Conservation (phyloP, 192 early-diverging fungal genomes). For the Rhizoclosmatium globosum region DNA sequence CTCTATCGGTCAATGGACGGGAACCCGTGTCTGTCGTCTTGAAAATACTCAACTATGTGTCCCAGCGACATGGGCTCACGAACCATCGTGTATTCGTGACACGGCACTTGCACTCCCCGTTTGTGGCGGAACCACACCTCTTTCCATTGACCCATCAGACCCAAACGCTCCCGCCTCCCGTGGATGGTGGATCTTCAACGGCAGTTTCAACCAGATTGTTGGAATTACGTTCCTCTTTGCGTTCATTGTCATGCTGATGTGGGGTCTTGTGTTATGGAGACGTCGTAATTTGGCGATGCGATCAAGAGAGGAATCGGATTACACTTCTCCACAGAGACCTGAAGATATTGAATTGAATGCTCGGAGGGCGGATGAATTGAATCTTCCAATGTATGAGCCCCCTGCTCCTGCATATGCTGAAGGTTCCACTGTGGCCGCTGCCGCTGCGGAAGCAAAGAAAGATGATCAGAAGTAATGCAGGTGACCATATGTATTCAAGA, state of each 20-base stretch:
- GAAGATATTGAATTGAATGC: background rate
- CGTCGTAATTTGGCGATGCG: background rate
- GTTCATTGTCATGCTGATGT: background rate
- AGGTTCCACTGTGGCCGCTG: too few relatives aligned
- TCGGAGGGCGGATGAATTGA: constrained; percentile 7
- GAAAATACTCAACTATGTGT: constrained; percentile 20
- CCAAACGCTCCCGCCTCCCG: background rate
- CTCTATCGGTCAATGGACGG: constrained; percentile 9
- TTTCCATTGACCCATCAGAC: constrained; percentile 9
- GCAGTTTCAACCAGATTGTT: background rate
- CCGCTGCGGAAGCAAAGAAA: too few relatives aligned
- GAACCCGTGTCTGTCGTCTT: background rate
- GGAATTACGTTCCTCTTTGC: background rate
- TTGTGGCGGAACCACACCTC: background rate
- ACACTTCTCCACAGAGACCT: background rate
- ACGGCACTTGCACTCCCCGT: background rate
- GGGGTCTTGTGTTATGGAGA: background rate
- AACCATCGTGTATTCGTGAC: constrained; percentile 23
- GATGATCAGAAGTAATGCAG: too few relatives aligned
- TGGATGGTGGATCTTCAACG: too few relatives aligned
- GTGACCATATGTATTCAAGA: too few relatives aligned
- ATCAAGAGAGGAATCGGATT: background rate
- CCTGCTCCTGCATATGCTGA: constrained; percentile 3
- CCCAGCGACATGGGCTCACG: constrained; percentile 6
- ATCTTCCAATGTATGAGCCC: constrained; percentile 12